Base-by-base conservation (phyloP, 768 basidiomycete species). In the Trametes elegans region DNA sequence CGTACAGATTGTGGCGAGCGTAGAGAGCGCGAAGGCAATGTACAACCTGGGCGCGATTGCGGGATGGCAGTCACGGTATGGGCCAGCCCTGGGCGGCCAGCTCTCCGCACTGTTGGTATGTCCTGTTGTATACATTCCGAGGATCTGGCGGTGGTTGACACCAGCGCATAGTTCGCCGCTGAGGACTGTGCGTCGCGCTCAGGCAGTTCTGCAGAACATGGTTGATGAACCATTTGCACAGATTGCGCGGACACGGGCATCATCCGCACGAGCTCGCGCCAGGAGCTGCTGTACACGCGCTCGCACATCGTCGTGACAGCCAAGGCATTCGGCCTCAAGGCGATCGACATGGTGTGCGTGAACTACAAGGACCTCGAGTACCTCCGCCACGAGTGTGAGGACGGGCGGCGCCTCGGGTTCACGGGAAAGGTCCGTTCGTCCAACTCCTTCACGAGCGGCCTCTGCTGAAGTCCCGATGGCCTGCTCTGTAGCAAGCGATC, bases 281-380 rank as follows among this genome's bases (percentile, higher is more conserved):
- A 74, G 36, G 95, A 97, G 67, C 73, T 98, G 32, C 76, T 94
- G 6, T 93, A 82, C 61, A 86, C 93, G 7, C 85, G 95, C 11
- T 93, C 91, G 1, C 81, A 85, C 53, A 81, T 96, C 41, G 90
- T 88, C 9, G 79, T 88, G 40, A 81, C 83, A 0, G 93, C 95
- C 6, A 92, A 88, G 65, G 89, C 93, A 3, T 93, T 87, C 63
- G 82, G 81, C 0, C 74, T 97, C 7, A 82, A 87, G 19, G 90
- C 93, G 2, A 90, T 98, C 62, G 95, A 98, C 68, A 90, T 97
- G 89, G 95, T 95, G 8, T 94, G 92, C 63, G 84, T 94, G 31
- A 85, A 94, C 64, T 95, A 93, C 72, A 88, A 87, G 63, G 84
- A 94, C 64, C 62, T 73, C 9, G 75, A 78, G 14, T 80, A 80